Evolutionary conservation across 352 stramenopile genomes (phyloP).

Genomic region (Peronospora farinosa): DNA sequence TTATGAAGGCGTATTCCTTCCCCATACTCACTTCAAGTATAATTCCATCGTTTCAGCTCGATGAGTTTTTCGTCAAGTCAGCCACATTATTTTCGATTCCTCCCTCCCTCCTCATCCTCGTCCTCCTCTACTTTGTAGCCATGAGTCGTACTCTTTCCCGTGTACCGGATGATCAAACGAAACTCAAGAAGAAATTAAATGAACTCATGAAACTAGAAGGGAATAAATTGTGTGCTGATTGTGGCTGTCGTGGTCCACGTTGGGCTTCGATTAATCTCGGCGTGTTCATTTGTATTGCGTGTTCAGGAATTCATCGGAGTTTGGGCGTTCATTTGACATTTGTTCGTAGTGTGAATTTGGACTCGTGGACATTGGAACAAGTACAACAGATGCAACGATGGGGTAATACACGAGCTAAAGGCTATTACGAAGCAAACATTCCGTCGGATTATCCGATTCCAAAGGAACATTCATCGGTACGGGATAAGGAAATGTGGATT

Average conservation of each 20-base stretch:
- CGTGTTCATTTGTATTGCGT: conserved; percentile 93
- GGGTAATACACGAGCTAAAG: conserved; percentile 86
- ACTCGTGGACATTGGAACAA: conserved; percentile 91
- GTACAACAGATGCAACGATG: conserved; percentile 88
- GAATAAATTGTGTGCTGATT: conserved; percentile 90
- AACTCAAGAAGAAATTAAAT: conserved; percentile 85
- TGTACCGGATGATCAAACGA: conserved; percentile 71
- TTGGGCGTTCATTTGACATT: conserved; percentile 91
- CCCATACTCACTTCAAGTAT: neutral
- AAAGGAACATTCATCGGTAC: conserved; percentile 70
- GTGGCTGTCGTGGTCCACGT: conserved; percentile 76
- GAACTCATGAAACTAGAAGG: conserved; percentile 87
- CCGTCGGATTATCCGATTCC: conserved; percentile 69
- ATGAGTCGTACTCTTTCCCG: conserved; percentile 57
- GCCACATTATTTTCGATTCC: no score
- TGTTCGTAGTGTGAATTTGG: conserved; percentile 89
- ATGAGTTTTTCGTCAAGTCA: no score
- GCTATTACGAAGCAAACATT: conserved; percentile 85
- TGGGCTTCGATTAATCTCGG: conserved; percentile 92
- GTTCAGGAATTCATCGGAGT: conserved; percentile 89
- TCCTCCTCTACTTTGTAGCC: neutral
- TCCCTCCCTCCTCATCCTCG: neutral
- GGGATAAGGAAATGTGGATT: conserved; percentile 90
- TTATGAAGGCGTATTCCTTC: no score
- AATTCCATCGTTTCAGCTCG: neutral